Percentiles rank a stretch among this genome's conserved stretches.
These are phyloP conservation scores for Artemisia argyi DNA, from an alignment of 129 eudicot genomes.

Conservation along the genomic window DNA sequence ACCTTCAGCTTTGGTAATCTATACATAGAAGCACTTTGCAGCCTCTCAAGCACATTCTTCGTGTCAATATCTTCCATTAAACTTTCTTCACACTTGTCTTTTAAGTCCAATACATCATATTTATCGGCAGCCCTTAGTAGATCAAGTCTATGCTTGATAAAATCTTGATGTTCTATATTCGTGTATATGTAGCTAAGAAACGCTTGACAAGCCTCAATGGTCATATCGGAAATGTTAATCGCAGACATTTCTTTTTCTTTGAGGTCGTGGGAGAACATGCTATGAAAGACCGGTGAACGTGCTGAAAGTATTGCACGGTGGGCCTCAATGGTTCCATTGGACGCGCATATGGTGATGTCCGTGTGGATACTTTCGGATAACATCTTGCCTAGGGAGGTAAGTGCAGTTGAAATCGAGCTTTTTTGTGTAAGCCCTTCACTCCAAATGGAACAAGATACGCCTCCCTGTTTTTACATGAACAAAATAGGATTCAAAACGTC, in stretches of 20 bases:
- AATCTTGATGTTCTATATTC: conserved; percentile 49
- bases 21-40: conserved; percentile 69
- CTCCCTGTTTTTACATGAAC: conserved; percentile 47
- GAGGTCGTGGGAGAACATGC: conserved; percentile 95
- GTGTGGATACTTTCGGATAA: conserved; percentile 84
- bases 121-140: conserved; percentile 89
- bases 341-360: conserved; percentile 68
- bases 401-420: conserved; percentile 52
- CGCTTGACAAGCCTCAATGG: conserved; percentile 67
- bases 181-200: conserved; percentile 79
- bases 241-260: conserved; percentile 78
- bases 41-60: conserved; percentile 74
- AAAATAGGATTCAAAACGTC: neutral
- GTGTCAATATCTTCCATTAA: conserved; percentile 79
- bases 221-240: conserved; percentile 78
- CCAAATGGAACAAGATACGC: conserved; percentile 77
- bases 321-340: conserved; percentile 77
- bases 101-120: conserved; percentile 76
- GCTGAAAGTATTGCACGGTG: conserved; percentile 92
- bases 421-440: conserved; percentile 46
- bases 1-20: conserved; percentile 71
- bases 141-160: conserved; percentile 63
- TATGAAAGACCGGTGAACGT: conserved; percentile 83
- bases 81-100: conserved; percentile 84
- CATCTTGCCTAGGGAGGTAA: conserved; percentile 67